phyloP scores from a whole-genome alignment of 2,329 filamentous ascomycete genomes.

The Penicillium sp. region DNA sequence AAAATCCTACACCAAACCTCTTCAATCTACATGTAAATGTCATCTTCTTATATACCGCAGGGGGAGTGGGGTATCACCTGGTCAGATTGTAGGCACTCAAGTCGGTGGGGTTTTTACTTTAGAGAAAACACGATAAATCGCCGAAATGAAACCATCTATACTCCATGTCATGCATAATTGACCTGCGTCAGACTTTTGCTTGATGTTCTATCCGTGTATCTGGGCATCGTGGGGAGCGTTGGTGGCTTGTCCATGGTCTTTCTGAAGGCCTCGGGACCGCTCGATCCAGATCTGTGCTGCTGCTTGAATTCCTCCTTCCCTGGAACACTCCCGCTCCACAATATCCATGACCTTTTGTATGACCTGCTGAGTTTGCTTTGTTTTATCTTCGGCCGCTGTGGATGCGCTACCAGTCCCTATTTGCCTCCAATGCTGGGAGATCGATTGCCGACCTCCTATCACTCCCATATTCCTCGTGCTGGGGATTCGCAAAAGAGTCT shows the following conservation, averaged over 20 bases:
- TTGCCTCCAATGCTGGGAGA: constrained; percentile 21
- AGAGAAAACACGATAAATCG: constrained; percentile 2
- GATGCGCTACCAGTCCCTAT: background rate
- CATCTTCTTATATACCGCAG: constrained; percentile 10
- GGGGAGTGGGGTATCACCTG: constrained; percentile 8
- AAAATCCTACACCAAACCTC: background rate
- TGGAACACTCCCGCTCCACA: constrained; percentile 57
- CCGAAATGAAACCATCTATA: constrained; percentile 7
- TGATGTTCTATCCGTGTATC: constrained; percentile 2
- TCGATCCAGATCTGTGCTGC: constrained; percentile 57
- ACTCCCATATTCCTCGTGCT: constrained; percentile 86
- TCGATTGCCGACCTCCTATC: constrained; percentile 61
- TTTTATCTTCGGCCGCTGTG: constrained; percentile 15
- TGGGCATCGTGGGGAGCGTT: background rate
- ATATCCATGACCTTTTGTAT: constrained; percentile 62
- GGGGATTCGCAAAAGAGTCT: constrained; percentile 85
- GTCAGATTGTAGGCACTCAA: constrained; percentile 2
- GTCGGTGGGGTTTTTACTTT: background rate
- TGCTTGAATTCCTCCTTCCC: constrained; percentile 49
- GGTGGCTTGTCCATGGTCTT: constrained; percentile 48
- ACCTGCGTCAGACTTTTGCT: background rate
- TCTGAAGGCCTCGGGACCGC: constrained; percentile 53
- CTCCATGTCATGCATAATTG: background rate
- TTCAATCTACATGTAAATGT: background rate
- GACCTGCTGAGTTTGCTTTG: constrained; percentile 38